Evolutionary conservation across 257 asterid genomes (phyloP).

Genomic region (Solanum dulcamara): DNA sequence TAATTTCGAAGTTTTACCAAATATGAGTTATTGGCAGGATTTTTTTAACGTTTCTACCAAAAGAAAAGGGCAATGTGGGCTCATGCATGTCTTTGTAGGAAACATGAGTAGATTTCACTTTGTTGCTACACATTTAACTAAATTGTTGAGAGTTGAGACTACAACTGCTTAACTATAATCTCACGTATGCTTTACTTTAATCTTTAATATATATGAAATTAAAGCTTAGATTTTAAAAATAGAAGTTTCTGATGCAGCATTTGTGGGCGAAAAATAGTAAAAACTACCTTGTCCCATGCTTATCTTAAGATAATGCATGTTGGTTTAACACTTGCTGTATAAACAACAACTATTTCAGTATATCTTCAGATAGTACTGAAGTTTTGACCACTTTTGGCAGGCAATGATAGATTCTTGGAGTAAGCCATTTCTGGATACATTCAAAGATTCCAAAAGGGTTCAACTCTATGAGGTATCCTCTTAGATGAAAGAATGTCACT

Average conservation of each 20-base stretch:
- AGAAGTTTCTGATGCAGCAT: not conserved
- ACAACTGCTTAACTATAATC: not conserved
- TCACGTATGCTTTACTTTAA: not conserved
- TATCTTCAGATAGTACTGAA: not conserved
- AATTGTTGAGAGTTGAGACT: not conserved
- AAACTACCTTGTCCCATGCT: not conserved
- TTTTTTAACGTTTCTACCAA: not conserved
- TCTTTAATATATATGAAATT: not conserved
- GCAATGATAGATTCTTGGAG: constrained; percentile 83
- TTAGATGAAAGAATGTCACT: not conserved
- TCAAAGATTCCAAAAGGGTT: constrained; percentile 33
- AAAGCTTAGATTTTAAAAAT: not conserved
- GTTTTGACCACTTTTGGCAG: constrained; percentile 26
- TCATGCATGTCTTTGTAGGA: not conserved
- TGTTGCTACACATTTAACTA: not conserved
- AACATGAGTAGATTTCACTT: not conserved
- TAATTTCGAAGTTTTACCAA: not conserved
- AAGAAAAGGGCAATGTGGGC: not conserved
- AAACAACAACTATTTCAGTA: not conserved
- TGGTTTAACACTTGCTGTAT: not conserved
- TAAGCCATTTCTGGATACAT: constrained; percentile 49
- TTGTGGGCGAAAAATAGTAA: not conserved
- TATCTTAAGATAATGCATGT: not conserved
- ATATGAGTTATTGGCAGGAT: not conserved
- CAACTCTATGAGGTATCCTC: constrained; percentile 61